Base-by-base conservation (phyloP, 345 rosid species). In the Trapa bicornis region DNA sequence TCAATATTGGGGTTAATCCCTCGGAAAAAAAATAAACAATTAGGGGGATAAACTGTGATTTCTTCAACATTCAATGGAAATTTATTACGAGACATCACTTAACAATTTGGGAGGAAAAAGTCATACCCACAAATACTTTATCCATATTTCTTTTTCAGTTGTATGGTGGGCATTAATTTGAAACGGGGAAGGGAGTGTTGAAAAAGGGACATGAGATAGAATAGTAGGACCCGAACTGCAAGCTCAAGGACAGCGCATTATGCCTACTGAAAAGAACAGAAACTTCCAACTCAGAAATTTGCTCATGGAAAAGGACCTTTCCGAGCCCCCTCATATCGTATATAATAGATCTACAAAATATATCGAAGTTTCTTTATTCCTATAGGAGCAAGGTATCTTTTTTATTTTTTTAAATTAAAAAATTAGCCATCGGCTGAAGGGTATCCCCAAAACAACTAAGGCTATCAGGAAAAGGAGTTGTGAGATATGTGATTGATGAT, bases 361-460 rank as follows among this genome's bases (percentile, higher is more conserved):
- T 32, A 37, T 64, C 10, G 17, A 53, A 69, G 66, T 33, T 69
- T 58, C 72, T 47, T 69, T n/a, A 37, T 45, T 69, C 62, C 32
- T n/a, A 32, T 61, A 38, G 29, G 47, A 47, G 72, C 65, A 69
- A 69, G 72, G 72, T 69, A 69, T 69, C 72, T 69, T 36, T 36
- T 43, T 61, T 53, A 6, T n/a, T 43, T 68, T 58, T 29, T 52
- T 52, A 3, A 14, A 16, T 52, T 17, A 3, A 13, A 15, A 3
- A n/a, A 54, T 54, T n/a, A n/a, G 60, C 33, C 33, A 54, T 68
- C 13, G 56, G 41, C 50, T 47, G 47, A 56, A 0, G 16, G 38
- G 13, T 45, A 45, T 45, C 11, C 11, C 48, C 11, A 13, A 45
- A 45, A 45, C 13, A 6, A 45, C 7, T 45, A 11, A 2, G 48